Evolutionary conservation across 257 asterid species (phyloP).

Genomic region (Hygrophila difformis): DNA sequence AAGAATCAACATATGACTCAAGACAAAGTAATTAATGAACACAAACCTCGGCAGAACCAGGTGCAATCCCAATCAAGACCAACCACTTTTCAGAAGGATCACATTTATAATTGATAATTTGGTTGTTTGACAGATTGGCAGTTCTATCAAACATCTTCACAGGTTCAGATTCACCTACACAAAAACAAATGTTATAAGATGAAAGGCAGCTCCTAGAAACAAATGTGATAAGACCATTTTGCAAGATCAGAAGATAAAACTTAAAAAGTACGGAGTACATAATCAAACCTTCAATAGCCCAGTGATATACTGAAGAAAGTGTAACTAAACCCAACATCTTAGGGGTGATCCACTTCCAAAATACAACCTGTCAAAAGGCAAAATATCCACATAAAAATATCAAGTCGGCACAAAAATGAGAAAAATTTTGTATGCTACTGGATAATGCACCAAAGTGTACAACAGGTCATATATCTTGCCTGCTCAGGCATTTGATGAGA

Average conservation of each 20-base stretch:
- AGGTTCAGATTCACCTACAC: conserved; percentile 89
- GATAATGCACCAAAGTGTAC: background rate
- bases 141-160: conserved; percentile 92
- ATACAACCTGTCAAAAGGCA: conserved; percentile 57
- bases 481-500: conserved; percentile 99
- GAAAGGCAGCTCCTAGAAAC: conserved; percentile 1
- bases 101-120: conserved; percentile 85
- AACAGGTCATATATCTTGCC: conserved; percentile 30
- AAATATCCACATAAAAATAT: conserved; percentile 11
- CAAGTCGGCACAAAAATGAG: background rate
- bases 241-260: conserved; percentile 1
- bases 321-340: conserved; percentile 96
- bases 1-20: too few species aligned
- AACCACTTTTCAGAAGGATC: conserved; percentile 98
- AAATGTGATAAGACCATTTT: conserved; percentile 3
- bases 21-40: background rate
- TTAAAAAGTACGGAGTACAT: too few species aligned
- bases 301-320: conserved; percentile 82
- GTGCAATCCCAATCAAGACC: conserved; percentile 96
- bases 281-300: conserved; percentile 91
- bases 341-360: conserved; percentile 96
- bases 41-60: conserved; percentile 92
- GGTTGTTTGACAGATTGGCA: conserved; percentile 83
- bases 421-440: background rate
- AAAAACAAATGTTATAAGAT: conserved; percentile 12